A percentile compares a stretch with the other conserved stretches of the same genome.
phyloP scores from a whole-genome alignment of 495 filamentous ascomycete genomes.

The Aspergillus sclerotiicarbonarius region DNA sequence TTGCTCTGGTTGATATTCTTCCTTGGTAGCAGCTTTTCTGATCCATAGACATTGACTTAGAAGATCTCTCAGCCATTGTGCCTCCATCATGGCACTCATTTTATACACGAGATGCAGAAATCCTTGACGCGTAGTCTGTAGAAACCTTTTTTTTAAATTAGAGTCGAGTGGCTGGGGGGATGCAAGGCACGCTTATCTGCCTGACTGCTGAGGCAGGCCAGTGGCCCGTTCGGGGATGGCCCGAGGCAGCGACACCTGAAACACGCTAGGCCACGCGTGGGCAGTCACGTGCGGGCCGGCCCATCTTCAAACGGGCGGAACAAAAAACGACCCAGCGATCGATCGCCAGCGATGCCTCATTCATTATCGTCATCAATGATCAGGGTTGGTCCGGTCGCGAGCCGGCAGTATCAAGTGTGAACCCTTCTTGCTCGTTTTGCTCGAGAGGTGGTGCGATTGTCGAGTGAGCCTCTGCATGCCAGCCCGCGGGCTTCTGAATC shows the following conservation, averaged over 20 bases:
- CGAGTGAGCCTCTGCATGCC: too few species aligned
- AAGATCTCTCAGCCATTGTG: neutral
- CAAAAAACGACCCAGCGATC: neutral
- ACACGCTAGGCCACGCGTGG: slow-evolving; percentile 33
- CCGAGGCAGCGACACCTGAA: slow-evolving; percentile 29
- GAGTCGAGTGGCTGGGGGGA: neutral
- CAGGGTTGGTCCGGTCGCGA: too few species aligned
- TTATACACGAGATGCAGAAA: neutral
- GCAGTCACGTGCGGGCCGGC: slow-evolving; percentile 18
- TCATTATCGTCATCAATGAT: too few species aligned
- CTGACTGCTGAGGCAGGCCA: slow-evolving; percentile 5
- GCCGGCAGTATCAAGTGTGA: too few species aligned
- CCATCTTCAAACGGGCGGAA: neutral
- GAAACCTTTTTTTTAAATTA: neutral
- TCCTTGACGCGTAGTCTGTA: neutral
- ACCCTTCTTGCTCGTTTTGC: too few species aligned
- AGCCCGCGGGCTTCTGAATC: too few species aligned
- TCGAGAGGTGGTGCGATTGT: too few species aligned
- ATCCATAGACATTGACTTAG: neutral
- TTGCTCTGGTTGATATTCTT: neutral
- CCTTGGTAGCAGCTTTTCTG: neutral
- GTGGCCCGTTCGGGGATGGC: slow-evolving; percentile 5
- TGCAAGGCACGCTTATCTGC: neutral
- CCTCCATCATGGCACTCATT: neutral
- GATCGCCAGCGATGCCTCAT: neutral